These are phyloP conservation scores for Phylloporus gajari DNA, from an alignment of 1,284 basidiomycete genomes.

Conservation along the genomic window DNA sequence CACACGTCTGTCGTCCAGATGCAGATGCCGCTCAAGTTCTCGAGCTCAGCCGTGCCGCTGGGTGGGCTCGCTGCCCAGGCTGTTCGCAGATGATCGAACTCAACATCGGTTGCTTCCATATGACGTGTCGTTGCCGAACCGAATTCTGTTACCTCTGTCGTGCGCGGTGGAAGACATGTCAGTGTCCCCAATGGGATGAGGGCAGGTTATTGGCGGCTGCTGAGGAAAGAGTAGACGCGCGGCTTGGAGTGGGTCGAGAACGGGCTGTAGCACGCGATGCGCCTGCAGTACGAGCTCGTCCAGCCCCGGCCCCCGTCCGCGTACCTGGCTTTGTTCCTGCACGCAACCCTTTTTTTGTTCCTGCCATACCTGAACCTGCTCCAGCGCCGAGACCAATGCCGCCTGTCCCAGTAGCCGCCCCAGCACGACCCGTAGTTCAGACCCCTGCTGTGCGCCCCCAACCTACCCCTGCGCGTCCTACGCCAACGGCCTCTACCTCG, in stretches of 20 bases:
- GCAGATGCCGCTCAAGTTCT: slow-evolving; percentile 44
- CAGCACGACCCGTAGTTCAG: not conserved
- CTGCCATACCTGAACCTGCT: too few relatives aligned
- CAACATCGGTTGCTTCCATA: not conserved
- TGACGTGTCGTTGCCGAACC: not conserved
- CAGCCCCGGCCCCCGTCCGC: too few relatives aligned
- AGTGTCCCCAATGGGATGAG: not conserved
- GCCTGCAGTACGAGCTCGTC: too few relatives aligned
- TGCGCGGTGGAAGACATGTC: too few relatives aligned
- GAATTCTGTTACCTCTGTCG: too few relatives aligned
- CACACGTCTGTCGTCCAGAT: slow-evolving; percentile 43
- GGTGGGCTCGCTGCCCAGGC: slow-evolving; percentile 43
- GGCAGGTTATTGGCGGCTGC: not conserved
- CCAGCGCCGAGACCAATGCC: too few relatives aligned
- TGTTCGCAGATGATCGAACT: not conserved
- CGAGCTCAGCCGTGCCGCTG: slow-evolving; percentile 43
- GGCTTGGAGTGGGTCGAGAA: not conserved
- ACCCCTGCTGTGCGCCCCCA: not conserved
- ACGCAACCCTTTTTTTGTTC: too few relatives aligned
- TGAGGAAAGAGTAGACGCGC: not conserved
- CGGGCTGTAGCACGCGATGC: too few relatives aligned
- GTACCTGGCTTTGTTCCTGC: too few relatives aligned
- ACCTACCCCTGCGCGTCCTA: not conserved
- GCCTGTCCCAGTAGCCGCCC: not conserved
- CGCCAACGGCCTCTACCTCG: not conserved